These are phyloP conservation scores for Ustilago vetiveriae DNA, from an alignment of 1,284 basidiomycete species.

Conservation along the genomic window DNA sequence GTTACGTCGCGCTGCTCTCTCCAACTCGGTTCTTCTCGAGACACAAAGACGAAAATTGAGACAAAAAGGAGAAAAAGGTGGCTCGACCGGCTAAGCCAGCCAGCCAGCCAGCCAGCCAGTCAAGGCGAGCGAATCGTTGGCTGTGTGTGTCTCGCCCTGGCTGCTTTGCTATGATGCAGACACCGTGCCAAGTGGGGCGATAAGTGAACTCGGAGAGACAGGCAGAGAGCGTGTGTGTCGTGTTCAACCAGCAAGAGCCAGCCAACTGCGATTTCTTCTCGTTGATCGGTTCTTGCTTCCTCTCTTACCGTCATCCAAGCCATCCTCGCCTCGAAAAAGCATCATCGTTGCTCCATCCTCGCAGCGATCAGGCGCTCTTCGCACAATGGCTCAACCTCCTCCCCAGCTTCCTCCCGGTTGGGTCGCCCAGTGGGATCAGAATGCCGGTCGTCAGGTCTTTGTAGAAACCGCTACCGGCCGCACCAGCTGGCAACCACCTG, in stretches of 20 bases:
- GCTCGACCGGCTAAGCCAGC: constrained; percentile 10
- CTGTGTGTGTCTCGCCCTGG: no score
- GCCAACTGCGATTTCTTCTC: constrained; percentile 5
- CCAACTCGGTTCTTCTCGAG: constrained; percentile 7
- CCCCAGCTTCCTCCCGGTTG: constrained; percentile 80
- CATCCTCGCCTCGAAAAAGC: neutral
- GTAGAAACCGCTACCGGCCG: constrained; percentile 70
- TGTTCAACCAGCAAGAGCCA: no score
- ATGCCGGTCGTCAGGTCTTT: constrained; percentile 83
- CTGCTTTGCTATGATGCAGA: neutral
- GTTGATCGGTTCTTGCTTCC: neutral
- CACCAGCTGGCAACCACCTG: constrained; percentile 67
- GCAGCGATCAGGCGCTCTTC: constrained; percentile 1
- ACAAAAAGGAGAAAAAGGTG: neutral
- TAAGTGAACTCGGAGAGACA: no score
- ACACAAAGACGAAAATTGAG: neutral
- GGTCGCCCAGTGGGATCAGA: constrained; percentile 86
- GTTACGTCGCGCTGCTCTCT: neutral
- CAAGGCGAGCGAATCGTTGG: neutral
- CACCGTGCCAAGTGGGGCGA: neutral
- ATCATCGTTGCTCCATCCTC: neutral
- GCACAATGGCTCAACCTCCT: constrained; percentile 44
- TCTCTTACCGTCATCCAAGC: neutral
- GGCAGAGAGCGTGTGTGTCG: neutral
- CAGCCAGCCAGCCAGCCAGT: neutral